A percentile compares a stretch with the other conserved stretches of the same genome.
These are phyloP conservation scores for Auricularia sp. DNA, from an alignment of 768 basidiomycete species.

Conservation along the genomic window DNA sequence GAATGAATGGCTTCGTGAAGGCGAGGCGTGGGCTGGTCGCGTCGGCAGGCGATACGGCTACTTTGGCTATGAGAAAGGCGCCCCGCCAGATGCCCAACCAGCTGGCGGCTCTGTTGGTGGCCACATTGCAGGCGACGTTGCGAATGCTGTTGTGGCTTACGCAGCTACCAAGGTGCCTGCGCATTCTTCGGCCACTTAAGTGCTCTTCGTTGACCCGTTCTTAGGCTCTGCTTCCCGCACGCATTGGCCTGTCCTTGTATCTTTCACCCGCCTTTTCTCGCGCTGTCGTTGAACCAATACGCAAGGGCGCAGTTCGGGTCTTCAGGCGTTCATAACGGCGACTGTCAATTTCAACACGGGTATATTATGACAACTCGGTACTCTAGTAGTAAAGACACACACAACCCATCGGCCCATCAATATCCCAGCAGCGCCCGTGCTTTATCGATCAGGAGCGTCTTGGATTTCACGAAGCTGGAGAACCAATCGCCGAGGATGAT, in stretches of 20 bases:
- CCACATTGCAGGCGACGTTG: constrained; percentile 61
- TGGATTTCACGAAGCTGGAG: constrained; percentile 31
- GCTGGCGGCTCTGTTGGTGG: constrained; percentile 20
- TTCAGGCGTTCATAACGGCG: background rate
- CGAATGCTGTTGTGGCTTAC: constrained; percentile 78
- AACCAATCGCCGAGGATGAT: constrained; percentile 37
- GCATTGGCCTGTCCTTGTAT: constrained; percentile 65
- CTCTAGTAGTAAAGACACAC: too few species aligned
- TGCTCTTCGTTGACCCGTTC: background rate
- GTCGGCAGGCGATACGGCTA: constrained; percentile 71
- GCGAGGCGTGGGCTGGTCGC: constrained; percentile 57
- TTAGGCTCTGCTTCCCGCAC: constrained; percentile 64
- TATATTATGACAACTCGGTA: too few species aligned
- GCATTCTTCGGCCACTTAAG: too few species aligned
- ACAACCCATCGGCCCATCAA: too few species aligned
- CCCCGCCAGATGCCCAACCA: constrained; percentile 1
- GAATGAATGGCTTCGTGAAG: constrained; percentile 62
- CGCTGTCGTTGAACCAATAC: constrained; percentile 51
- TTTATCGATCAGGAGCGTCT: background rate
- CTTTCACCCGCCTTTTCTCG: constrained; percentile 66
- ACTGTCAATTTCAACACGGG: too few species aligned
- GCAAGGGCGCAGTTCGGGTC: constrained; percentile 12
- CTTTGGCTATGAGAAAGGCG: constrained; percentile 62
- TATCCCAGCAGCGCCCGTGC: too few species aligned
- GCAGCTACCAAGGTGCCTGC: constrained; percentile 52